These are phyloP conservation scores for Yamadazyma kitorensis DNA, from an alignment of 805 yeast species.

Conservation along the genomic window DNA sequence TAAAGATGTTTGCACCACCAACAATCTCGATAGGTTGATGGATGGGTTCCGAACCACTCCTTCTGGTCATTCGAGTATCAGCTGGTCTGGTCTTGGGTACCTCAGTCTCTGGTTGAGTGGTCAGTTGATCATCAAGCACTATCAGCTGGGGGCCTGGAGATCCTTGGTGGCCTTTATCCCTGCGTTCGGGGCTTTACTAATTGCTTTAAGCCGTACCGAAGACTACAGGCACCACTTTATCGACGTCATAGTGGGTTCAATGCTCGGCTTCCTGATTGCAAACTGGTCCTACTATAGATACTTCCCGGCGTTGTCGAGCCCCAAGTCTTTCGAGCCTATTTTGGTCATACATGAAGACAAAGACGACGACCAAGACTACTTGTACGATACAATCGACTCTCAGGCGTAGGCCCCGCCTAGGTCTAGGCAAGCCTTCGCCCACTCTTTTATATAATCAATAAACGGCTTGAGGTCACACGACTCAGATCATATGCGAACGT, in stretches of 20 bases:
- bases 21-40: constrained; percentile 38
- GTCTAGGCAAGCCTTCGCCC: too few species aligned
- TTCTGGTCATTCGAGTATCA: constrained; percentile 73
- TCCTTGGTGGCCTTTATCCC: constrained; percentile 53
- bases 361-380: constrained; percentile 2
- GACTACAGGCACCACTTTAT: constrained; percentile 93
- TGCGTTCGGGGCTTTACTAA: constrained; percentile 61
- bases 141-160: constrained; percentile 62
- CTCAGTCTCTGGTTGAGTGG: constrained; percentile 65
- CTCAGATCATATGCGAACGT: too few species aligned
- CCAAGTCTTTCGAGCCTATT: constrained; percentile 40
- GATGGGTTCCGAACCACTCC: constrained; percentile 86
- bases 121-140: constrained; percentile 49
- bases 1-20: constrained; percentile 62
- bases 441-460: too few species aligned
- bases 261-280: constrained; percentile 63
- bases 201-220: constrained; percentile 83
- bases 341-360: constrained; percentile 5
- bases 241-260: constrained; percentile 74
- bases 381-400: too few species aligned
- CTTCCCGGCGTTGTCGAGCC: constrained; percentile 41
- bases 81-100: constrained; percentile 68
- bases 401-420: too few species aligned
- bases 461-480: too few species aligned
- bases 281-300: constrained; percentile 53